Conservation (phyloP, 2,329 filamentous ascomycete species). For the Xylariaceae sp. region DNA sequence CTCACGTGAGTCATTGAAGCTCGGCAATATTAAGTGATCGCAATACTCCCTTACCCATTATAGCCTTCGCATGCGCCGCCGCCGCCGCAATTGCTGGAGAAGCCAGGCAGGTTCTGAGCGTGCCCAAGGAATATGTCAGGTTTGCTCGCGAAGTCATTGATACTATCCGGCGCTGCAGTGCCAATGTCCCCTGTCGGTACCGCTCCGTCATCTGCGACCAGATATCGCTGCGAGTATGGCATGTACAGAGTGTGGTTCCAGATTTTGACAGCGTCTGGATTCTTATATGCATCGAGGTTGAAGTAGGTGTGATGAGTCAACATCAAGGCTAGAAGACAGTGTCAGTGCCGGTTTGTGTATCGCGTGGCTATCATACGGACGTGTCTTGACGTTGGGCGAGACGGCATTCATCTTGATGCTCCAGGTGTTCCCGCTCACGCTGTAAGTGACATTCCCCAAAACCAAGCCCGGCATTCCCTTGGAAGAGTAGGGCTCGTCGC, state of each 20-base stretch:
- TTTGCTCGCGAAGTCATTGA: conserved; percentile 64
- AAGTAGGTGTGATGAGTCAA: conserved; percentile 65
- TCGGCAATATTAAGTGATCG: no score
- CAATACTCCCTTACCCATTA: conserved; percentile 45
- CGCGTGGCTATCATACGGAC: conserved; percentile 29
- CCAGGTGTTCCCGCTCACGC: conserved; percentile 52
- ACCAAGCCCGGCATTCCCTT: conserved; percentile 61
- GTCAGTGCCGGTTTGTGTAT: conserved; percentile 16
- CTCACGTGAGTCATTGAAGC: no score
- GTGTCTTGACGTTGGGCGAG: conserved; percentile 45
- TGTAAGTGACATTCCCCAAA: conserved; percentile 59
- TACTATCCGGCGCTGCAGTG: conserved; percentile 48
- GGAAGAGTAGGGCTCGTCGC: conserved; percentile 54
- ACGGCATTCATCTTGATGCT: conserved; percentile 57
- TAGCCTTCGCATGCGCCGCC: conserved; percentile 68
- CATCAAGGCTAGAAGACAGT: conserved; percentile 46
- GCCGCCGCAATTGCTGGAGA: conserved; percentile 58
- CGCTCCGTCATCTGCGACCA: conserved; percentile 51
- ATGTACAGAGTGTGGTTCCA: conserved; percentile 61
- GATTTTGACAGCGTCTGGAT: conserved; percentile 50
- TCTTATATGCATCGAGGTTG: conserved; percentile 63
- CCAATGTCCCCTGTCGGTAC: conserved; percentile 61
- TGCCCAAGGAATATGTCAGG: conserved; percentile 59
- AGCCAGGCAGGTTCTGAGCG: conserved; percentile 50
- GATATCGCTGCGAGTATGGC: conserved; percentile 57